Evolutionary conservation across 1,284 basidiomycete genomes (phyloP).

Genomic region (Heterobasidion occidentale): DNA sequence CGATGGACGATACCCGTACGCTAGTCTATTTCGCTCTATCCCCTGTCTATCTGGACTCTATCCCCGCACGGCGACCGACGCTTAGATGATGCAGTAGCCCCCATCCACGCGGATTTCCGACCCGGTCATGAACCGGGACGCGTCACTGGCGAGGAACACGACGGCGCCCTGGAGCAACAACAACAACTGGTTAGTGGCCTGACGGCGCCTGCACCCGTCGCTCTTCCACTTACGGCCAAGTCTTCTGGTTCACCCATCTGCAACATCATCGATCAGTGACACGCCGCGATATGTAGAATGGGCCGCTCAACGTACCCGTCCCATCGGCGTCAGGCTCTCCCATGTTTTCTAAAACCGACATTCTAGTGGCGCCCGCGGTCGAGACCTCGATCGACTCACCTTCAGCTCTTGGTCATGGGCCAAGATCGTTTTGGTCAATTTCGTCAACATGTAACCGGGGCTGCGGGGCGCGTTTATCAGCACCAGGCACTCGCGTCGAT

Average conservation of each 20-base stretch:
- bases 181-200: not conserved
- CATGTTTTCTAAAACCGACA: constrained; percentile 60
- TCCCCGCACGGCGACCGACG: no score
- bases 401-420: constrained; percentile 66
- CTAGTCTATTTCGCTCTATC: not conserved
- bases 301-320: constrained; percentile 43
- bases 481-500: not conserved
- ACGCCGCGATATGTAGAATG: not conserved
- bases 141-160: constrained; percentile 81
- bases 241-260: constrained; percentile 77
- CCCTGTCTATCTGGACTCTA: not conserved
- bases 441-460: constrained; percentile 88
- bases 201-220: not conserved
- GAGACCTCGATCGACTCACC: constrained; percentile 31
- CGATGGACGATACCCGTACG: no score
- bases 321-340: constrained; percentile 89
- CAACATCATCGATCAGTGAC: constrained; percentile 6
- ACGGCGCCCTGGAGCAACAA: constrained; percentile 56
- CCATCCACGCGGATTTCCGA: constrained; percentile 82
- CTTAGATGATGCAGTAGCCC: constrained; percentile 60
- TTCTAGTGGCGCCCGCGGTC: constrained; percentile 1
- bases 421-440: constrained; percentile 76
- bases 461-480: constrained; percentile 30
- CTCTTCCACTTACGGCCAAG: constrained; percentile 40
- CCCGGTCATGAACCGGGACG: constrained; percentile 82